Evolutionary conservation across 805 yeast species (phyloP), one percentile per base, ranked within the genome.

Genomic region (Saccharomycopsis microspora): DNA sequence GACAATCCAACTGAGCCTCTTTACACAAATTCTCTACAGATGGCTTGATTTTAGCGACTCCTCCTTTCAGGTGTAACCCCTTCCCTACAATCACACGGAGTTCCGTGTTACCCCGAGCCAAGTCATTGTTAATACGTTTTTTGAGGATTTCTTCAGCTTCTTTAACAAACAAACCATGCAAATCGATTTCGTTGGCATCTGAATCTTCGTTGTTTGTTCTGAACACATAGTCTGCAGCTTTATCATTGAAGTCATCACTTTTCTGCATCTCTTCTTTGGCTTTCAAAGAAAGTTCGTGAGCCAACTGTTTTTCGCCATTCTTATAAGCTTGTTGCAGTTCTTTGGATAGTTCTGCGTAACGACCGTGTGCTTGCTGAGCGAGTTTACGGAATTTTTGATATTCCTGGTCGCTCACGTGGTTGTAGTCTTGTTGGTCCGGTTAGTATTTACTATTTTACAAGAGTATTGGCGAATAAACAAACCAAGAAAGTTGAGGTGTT

Each of bases 211-310:
- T 90, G 63, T 90, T 90, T 55, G 84, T 89, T 40, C 80, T 69
- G 62, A 90, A 90, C 1, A 85, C 96, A 58, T 81, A 88, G 61
- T 81, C 86, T 1, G 96, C 97, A 3, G 97, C 98, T 62, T 80
- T 77, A 19, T 70, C 66, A 64, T 89, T 89, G 60, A 71, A 76
- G 37, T 68, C 61, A 41, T 87, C 95, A 34, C 87, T 93, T 54
- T 80, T 65, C 0, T 58, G 64, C 32, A 68, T 69, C 51, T 77
- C 78, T 51, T 71, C 60, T 59, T 85, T 82, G 33, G 90, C 81
- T 59, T 80, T 66, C 36, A 76, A 78, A 44, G 94, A 82, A 50
- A 85, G 68, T 51, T 77, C 76, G 55, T 82, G 80, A 1, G 97
- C 97, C 54, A 64, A 65, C 8, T 70, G 72, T 47, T 80, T 80